These are phyloP conservation scores for Bullera alba DNA, from an alignment of 768 basidiomycete species.

Conservation along the genomic window DNA sequence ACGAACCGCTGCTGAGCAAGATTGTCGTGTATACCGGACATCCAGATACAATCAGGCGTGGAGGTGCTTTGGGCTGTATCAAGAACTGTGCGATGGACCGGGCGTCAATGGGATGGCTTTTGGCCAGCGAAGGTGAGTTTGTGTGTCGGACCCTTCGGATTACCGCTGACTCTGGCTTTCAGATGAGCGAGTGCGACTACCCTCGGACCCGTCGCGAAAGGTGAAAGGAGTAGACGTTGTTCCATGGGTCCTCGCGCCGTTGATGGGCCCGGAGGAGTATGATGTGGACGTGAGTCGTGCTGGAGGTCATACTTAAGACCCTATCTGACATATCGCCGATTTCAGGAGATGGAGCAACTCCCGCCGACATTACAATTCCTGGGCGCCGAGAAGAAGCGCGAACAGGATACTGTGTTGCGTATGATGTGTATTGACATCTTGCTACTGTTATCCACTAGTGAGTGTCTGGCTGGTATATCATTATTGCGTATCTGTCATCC, in stretches of 20 bases:
- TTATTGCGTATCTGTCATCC: neutral
- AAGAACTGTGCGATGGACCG: conserved; percentile 53
- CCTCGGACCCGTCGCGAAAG: conserved; percentile 52
- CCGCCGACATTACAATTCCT: conserved; percentile 80
- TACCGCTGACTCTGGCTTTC: conserved; percentile 70
- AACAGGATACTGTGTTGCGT: conserved; percentile 67
- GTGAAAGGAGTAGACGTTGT: conserved; percentile 69
- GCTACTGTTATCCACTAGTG: conserved; percentile 72
- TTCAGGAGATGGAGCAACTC: conserved; percentile 78
- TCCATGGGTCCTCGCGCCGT: conserved; percentile 75
- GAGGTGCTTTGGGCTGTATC: conserved; percentile 77
- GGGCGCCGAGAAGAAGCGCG: conserved; percentile 73
- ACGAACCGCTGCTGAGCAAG: conserved; percentile 77
- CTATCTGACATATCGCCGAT: neutral
- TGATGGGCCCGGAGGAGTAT: conserved; percentile 92
- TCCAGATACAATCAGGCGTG: conserved; percentile 71
- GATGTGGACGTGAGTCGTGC: conserved; percentile 65
- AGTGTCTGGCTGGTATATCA: conserved; percentile 9
- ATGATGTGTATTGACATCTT: conserved; percentile 83
- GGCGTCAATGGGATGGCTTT: conserved; percentile 39
- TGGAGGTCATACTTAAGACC: neutral
- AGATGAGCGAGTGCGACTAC: conserved; percentile 57
- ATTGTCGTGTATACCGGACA: conserved; percentile 85
- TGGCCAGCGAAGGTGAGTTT: conserved; percentile 43
- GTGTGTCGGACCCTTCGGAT: too few species aligned